Conservation (phyloP, 768 basidiomycete species). For the Lyophyllum decastes region DNA sequence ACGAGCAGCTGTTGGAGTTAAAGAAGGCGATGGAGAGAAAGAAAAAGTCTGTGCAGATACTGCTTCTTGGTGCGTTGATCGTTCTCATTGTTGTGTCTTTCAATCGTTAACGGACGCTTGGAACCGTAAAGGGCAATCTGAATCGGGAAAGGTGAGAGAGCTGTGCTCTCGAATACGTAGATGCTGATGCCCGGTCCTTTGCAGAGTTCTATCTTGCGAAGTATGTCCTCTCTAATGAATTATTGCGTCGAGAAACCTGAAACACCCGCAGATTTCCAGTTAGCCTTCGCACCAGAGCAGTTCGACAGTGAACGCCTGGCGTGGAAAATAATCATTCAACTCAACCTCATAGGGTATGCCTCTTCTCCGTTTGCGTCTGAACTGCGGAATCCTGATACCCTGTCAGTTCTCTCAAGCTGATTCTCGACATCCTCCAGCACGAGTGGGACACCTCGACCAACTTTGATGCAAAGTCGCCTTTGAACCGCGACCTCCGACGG, state of each 20-base stretch:
- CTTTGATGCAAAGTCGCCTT: conserved; percentile 13
- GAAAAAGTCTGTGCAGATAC: conserved; percentile 53
- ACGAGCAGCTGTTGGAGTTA: conserved; percentile 43
- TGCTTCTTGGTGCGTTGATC: conserved; percentile 43
- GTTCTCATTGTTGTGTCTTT: not conserved
- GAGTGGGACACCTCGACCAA: conserved; percentile 35
- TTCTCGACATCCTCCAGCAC: conserved; percentile 54
- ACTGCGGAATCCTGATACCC: not conserved
- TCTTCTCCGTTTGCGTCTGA: not conserved
- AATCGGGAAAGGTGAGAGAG: conserved; percentile 52
- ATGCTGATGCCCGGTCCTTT: not conserved
- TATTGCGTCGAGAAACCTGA: not conserved
- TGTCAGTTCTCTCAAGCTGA: conserved; percentile 54
- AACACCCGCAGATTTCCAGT: conserved; percentile 56
- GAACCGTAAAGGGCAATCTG: conserved; percentile 50
- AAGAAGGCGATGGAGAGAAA: conserved; percentile 50
- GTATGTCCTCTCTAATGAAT: conserved; percentile 24
- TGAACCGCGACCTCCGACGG: conserved; percentile 29
- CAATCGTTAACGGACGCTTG: not conserved
- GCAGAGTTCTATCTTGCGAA: conserved; percentile 53
- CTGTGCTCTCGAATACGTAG: not conserved
- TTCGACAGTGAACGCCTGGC: conserved; percentile 58
- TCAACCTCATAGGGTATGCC: conserved; percentile 64
- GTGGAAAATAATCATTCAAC: conserved; percentile 68
- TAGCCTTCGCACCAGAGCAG: conserved; percentile 62